Evolutionary conservation across 179 eudicot genomes (phyloP), one percentile per base, ranked within the genome.

Genomic region (Silene noctiflora): DNA sequence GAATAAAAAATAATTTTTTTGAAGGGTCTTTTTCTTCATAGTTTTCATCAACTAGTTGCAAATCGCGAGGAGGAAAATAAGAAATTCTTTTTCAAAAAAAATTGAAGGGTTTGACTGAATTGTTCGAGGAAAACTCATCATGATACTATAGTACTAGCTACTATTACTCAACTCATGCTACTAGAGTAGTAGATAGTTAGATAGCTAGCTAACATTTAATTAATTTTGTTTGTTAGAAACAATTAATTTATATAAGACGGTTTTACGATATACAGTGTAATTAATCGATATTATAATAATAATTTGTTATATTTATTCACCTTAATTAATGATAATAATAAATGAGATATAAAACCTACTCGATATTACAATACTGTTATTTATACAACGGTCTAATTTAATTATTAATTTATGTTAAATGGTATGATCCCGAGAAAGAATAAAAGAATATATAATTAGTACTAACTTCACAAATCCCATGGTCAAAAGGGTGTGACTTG

Each of bases 371-470:
- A n/a, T 27, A 27, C 2, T 27, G 33, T 29, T 4, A 33, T 33
- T 4, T 31, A 31, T 35, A 39, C 11, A 44, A 11, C 14, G 13
- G 3, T 11, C 3, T 44, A 9, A 44, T 44, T 44, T 44, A 44
- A 6, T 11, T 31, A 19, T 56, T 22, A 58, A 10, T 5, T 73
- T 33, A 51, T 11, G 4, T 73, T 59, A 71, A 55, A 20, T 77
- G 68, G 69, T 56, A 69, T 76, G 80, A 82, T 84, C 83, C 85
- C 87, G 42, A 84, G 79, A 78, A 75, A 76, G 84, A 82, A 78
- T 81, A 73, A 75, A 59, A 70, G 79, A 71, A 75, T 82, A 78
- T 35, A 58, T 70, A 64, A 74, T 25, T 75, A 55, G 3, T 71
- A 71, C 71, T 39, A 73, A 74, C 75, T 76, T 67, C 78, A 75